Evolutionary conservation across 306 rosid species (phyloP), one percentile per base, ranked within the genome.

Genomic region (Pyrus betulifolia): DNA sequence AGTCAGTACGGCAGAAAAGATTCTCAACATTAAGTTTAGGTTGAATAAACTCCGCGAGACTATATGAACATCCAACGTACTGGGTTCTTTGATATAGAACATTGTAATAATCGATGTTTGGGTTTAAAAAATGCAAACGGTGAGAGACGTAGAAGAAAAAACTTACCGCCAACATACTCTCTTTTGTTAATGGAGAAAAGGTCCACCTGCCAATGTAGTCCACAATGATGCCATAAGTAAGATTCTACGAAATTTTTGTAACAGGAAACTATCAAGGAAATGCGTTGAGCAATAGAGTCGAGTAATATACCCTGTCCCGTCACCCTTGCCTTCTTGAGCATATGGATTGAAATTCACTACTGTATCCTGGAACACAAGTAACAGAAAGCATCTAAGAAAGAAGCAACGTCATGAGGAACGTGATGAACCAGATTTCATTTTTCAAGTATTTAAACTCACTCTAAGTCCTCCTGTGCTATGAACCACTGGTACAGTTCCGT

Each of bases 381-480:
- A 72, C 18, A 79, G 55, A 51, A 74, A 72, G 54, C 61, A 21
- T 86, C 51, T 75, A 62, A 55, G 40, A 27, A 78, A 33, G 69
- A 61, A 49, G 28, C 38, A 57, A 9, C 23, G 27, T 18, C 70
- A 76, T 44, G 77, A 35, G 11, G 15, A 73, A 79, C 59, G n/a
- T 35, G 40, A 38, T 38, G 10, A 38, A 78, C 40, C 52, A 31
- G 4, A 69, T 44, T 65, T 62, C 71, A 70, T 40, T 49, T 61
- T 40, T 78, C 30, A 19, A 62, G 60, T 76, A 33, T 76, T 77
- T 55, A 78, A 82, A 88, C 96, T 85, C 86, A 93, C 98, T 85
- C 90, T 85, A 54, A 93, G 93, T 68, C 98, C 98, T 69, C 98
- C 98, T n/a, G 98, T 93, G 54, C 82, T 80, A 78, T 93, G 98